Base-by-base conservation (phyloP, 228 moss, liverwort and hornwort genomes). In the Sphagnum magellanicum region DNA sequence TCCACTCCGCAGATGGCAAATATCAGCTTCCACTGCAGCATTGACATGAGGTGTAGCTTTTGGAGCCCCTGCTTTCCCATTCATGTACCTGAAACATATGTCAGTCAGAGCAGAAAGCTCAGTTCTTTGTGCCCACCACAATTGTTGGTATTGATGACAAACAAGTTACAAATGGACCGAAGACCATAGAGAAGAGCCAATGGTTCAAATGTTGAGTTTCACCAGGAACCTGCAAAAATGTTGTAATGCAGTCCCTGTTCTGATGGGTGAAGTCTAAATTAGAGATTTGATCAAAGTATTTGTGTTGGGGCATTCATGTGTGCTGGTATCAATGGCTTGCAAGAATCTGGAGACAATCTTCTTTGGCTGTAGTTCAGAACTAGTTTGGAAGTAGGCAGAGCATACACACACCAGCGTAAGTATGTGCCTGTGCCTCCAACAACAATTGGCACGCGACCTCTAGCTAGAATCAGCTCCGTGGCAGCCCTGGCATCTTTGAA, bases 31-130 rank as follows among this genome's bases (percentile, higher is more conserved):
- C 6, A 83, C 81, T 16, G 88, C 81, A 8, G 79, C 84, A 63
- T 77, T 75, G 61, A 84, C 76, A 8, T 78, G 81, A 63, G 81
- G 79, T 17, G 84, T 73, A 5, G 89, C 64, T 52, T 78, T 88
- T 10, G 95, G 92, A 51, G 88, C 90, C 50, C 85, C 81, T 57
- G 95, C 88, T 69, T 85, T 92, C 15, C 91, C 89, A 63, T 78
- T 83, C 79, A 96, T 88, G 73, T 84, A 94, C 86, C 90, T 92
- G 73, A 32, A 32, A 32, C 32, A 32, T 2, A 32, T 32, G 32
- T 32, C 32, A 32, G 32, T 32, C 32, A 32, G 32, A 32, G 32
- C 32, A 32, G 32, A 32, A 32, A 32, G 32, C 32, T 32, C 32
- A 32, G 32, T 32, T 32, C 32, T 32, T 32, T 32, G 32, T 32